These are phyloP conservation scores for Penicillium goetzii DNA, from an alignment of 495 filamentous ascomycete species.

Conservation along the genomic window DNA sequence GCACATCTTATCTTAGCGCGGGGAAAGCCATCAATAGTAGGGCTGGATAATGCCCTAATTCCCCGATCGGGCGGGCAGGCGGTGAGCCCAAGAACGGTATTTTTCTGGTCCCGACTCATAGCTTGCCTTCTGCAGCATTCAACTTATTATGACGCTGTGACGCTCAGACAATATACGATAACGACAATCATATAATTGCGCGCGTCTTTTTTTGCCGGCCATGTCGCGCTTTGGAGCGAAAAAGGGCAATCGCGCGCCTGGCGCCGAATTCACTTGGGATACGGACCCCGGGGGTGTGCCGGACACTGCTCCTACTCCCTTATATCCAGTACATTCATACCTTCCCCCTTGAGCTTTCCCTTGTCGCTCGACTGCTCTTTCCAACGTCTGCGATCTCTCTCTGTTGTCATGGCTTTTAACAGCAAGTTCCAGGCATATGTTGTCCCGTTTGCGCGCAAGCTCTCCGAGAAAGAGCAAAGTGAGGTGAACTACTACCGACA, in stretches of 20 bases:
- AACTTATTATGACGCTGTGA: slow-evolving; percentile 22
- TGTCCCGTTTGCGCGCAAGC: slow-evolving; percentile 38
- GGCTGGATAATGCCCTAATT: slow-evolving; percentile 25
- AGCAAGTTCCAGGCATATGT: slow-evolving; percentile 40
- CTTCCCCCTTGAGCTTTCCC: neutral
- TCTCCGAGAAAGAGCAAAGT: slow-evolving; percentile 38
- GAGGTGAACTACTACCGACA: slow-evolving; percentile 51
- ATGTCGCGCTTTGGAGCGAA: slow-evolving; percentile 51
- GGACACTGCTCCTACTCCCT: slow-evolving; percentile 48
- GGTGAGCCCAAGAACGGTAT: slow-evolving; percentile 21
- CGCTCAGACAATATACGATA: neutral
- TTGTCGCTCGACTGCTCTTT: neutral
- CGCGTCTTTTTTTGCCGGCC: neutral
- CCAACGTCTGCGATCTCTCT: neutral
- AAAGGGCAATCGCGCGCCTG: slow-evolving; percentile 45
- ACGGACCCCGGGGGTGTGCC: slow-evolving; percentile 43
- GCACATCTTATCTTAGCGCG: slow-evolving; percentile 21
- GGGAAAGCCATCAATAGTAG: slow-evolving; percentile 5
- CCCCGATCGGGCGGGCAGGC: slow-evolving; percentile 17
- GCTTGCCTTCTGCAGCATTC: slow-evolving; percentile 1
- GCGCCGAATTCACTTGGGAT: slow-evolving; percentile 49
- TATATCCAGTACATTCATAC: slow-evolving; percentile 44
- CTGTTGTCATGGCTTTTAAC: slow-evolving; percentile 5
- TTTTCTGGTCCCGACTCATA: slow-evolving; percentile 20
- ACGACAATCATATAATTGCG: neutral